Percentiles rank a stretch among this genome's conserved stretches.
phyloP scores from a whole-genome alignment of 139 green algal genomes.

The Picocystis salinarum region DNA sequence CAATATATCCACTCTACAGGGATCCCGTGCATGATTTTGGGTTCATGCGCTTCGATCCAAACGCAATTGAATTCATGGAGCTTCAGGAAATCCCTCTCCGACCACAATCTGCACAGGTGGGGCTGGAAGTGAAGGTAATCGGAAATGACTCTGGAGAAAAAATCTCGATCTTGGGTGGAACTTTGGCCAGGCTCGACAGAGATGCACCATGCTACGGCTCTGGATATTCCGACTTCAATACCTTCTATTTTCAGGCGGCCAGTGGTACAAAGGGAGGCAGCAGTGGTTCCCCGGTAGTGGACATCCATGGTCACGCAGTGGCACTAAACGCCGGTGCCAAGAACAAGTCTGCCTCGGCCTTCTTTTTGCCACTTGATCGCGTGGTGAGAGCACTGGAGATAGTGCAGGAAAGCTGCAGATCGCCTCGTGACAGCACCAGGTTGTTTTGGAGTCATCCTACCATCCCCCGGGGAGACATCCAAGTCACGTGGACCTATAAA shows the following conservation, averaged over 20 bases:
- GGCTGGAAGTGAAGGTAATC: slow-evolving; percentile 73
- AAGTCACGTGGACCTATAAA: slow-evolving; percentile 70
- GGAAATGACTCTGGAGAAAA: slow-evolving; percentile 81
- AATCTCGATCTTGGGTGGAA: slow-evolving; percentile 66
- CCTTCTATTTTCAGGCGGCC: slow-evolving; percentile 53
- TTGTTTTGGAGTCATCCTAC: slow-evolving; percentile 16
- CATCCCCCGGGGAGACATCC: slow-evolving; percentile 32
- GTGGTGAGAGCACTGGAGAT: slow-evolving; percentile 53
- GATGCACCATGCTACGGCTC: slow-evolving; percentile 63
- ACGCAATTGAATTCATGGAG: slow-evolving; percentile 39
- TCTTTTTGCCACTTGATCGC: slow-evolving; percentile 71
- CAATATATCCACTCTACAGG: slow-evolving; percentile 31
- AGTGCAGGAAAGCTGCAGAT: slow-evolving; percentile 22
- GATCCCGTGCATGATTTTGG: slow-evolving; percentile 62
- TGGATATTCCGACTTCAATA: slow-evolving; percentile 88
- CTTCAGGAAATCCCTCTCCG: slow-evolving; percentile 44
- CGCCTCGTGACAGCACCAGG: background rate
- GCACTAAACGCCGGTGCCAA: slow-evolving; percentile 74
- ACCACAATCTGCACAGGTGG: slow-evolving; percentile 54
- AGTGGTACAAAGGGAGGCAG: slow-evolving; percentile 59
- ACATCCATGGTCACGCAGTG: slow-evolving; percentile 50
- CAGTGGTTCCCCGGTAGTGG: slow-evolving; percentile 54
- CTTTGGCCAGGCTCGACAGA: slow-evolving; percentile 64
- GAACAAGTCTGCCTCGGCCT: slow-evolving; percentile 64
- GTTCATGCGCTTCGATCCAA: slow-evolving; percentile 60